phyloP scores from a whole-genome alignment of 768 basidiomycete genomes.

The Lenzites betulinus region DNA sequence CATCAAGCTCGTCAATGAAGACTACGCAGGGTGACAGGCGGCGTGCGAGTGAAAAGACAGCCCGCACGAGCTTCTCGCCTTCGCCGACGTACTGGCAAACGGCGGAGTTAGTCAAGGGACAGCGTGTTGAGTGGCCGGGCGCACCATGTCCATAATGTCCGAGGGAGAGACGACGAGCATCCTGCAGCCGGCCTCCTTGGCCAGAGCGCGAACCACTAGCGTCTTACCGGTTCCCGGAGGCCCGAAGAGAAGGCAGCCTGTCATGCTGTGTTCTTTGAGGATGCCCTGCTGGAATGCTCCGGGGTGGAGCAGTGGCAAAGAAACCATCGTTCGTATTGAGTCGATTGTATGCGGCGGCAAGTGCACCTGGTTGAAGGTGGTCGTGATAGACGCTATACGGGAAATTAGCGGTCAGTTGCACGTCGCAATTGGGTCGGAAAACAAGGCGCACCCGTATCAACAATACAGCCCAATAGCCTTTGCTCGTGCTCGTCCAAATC shows the following conservation, averaged over 20 bases:
- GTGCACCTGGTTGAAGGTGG: slow-evolving; percentile 86
- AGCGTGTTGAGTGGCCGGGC: slow-evolving; percentile 19
- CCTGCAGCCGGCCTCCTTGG: slow-evolving; percentile 90
- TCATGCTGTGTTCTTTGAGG: slow-evolving; percentile 88
- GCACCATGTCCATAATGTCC: slow-evolving; percentile 95
- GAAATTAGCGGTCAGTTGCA: slow-evolving; percentile 15
- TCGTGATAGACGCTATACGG: slow-evolving; percentile 65
- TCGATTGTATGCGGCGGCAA: slow-evolving; percentile 88
- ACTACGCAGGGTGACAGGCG: slow-evolving; percentile 88
- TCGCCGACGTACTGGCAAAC: slow-evolving; percentile 75
- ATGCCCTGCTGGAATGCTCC: slow-evolving; percentile 87
- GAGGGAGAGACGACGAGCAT: slow-evolving; percentile 92
- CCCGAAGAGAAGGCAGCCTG: slow-evolving; percentile 88
- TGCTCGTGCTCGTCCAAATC: slow-evolving; percentile 83
- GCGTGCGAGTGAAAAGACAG: slow-evolving; percentile 86
- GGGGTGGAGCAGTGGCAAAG: slow-evolving; percentile 84
- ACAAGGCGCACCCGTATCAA: slow-evolving; percentile 64
- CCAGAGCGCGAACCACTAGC: slow-evolving; percentile 84
- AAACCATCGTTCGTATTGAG: slow-evolving; percentile 88
- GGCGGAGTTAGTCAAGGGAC: slow-evolving; percentile 6
- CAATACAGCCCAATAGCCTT: slow-evolving; percentile 79
- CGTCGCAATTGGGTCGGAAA: not conserved
- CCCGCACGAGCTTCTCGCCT: slow-evolving; percentile 87
- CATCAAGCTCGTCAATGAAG: slow-evolving; percentile 94
- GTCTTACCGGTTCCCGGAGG: slow-evolving; percentile 96